Conservation (phyloP, 257 asterid genomes). For the Gynochthodes officinalis region DNA sequence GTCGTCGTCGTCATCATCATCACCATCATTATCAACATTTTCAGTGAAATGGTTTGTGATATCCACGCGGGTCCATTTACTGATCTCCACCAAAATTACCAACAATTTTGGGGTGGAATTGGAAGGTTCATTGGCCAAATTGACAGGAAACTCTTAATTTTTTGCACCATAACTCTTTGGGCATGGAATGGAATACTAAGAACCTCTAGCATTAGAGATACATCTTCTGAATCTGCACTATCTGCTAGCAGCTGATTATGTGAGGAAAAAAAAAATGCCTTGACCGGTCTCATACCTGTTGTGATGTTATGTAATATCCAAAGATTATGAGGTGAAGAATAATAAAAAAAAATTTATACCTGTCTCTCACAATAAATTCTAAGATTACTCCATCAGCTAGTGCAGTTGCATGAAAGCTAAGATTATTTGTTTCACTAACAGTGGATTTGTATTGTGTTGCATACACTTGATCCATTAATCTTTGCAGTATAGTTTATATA, state of each 20-base stretch:
- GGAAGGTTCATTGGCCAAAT: not conserved
- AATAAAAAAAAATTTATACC: no score
- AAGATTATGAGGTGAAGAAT: no score
- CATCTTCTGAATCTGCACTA: not conserved
- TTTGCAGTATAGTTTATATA: no score
- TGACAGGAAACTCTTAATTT: not conserved
- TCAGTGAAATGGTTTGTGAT: no score
- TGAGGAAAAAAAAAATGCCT: not conserved
- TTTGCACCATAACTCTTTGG: not conserved
- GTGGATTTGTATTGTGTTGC: no score
- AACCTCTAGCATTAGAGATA: not conserved
- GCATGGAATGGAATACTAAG: not conserved
- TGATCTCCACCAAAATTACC: not conserved
- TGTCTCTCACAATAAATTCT: no score
- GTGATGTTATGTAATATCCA: no score
- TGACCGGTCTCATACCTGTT: no score
- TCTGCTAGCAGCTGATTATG: not conserved
- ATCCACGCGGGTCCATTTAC: not conserved
- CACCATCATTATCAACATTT: not conserved
- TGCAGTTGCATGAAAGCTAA: no score
- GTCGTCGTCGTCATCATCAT: not conserved
- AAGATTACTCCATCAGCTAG: no score
- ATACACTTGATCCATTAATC: no score
- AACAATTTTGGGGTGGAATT: not conserved
- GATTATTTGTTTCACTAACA: no score